Evolutionary conservation across 139 green algal genomes (phyloP), one percentile per base, ranked within the genome.

Genomic region (Closterium sp.): DNA sequence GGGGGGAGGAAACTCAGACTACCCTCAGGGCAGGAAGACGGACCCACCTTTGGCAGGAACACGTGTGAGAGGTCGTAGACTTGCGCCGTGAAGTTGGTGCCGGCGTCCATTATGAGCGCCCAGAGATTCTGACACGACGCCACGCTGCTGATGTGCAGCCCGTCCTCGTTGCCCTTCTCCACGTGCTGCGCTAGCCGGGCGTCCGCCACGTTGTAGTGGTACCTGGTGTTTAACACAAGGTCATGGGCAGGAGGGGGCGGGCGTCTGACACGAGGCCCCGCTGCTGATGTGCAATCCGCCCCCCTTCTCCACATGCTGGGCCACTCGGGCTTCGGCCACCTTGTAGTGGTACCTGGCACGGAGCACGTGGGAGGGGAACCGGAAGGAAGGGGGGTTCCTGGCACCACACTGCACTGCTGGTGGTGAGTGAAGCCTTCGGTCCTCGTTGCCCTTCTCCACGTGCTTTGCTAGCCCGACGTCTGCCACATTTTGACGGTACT

Each of bases 281-380:
- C 43, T 25, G 43, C 43, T 69, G 43, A 25, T 69, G 9, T 23
- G 43, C 43, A 25, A 16, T 16, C 43, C 43, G 10, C 2, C 43
- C 10, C 43, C 9, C 43, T 69, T 69, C 43, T 25, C 43, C 9
- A 69, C 43, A 16, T 25, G 43, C 43, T 69, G 43, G 43, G 43
- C 43, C 10, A 69, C 1, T 12, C 43, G 43, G 9, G 43, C 21
- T 4, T 69, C 43, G 81, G 97, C 97, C 87, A 99, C 98, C 92
- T 99, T 99, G 97, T 99, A 99, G 95, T 99, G 98, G 94, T 99
- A 99, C 93, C 97, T 98, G 95, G n/a, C n/a, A n/a, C n/a, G n/a
- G n/a, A n/a, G n/a, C n/a, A n/a, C n/a, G n/a, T n/a, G n/a, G n/a
- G n/a, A n/a, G n/a, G n/a, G n/a, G n/a, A n/a, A n/a, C n/a, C n/a